These are phyloP conservation scores for Isabelozyma rhagii DNA, from an alignment of 805 yeast species.

Conservation along the genomic window DNA sequence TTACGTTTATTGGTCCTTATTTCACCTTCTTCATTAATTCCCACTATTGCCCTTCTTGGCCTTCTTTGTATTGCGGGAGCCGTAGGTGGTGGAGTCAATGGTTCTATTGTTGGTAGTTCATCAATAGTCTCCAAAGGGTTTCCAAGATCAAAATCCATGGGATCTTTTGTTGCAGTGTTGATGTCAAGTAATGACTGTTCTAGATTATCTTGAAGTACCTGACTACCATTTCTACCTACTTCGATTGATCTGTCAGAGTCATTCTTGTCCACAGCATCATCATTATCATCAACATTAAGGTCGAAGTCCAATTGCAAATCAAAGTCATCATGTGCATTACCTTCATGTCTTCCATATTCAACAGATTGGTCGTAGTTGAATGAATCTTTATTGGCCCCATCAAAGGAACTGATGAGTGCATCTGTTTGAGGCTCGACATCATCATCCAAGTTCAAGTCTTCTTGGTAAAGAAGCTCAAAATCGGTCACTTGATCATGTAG, in stretches of 20 bases:
- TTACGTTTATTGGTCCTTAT: slow-evolving; percentile 46
- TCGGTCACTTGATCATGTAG: slow-evolving; percentile 79
- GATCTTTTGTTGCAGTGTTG: slow-evolving; percentile 8
- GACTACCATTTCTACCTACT: slow-evolving; percentile 45
- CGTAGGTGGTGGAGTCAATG: slow-evolving; percentile 21
- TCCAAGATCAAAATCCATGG: slow-evolving; percentile 34
- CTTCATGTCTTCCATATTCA: slow-evolving; percentile 57
- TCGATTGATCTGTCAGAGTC: slow-evolving; percentile 46
- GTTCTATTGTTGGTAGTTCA: slow-evolving; percentile 14
- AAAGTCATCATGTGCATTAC: slow-evolving; percentile 25
- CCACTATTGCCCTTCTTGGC: slow-evolving; percentile 25
- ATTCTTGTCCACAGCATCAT: slow-evolving; percentile 13
- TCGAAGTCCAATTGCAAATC: slow-evolving; percentile 56
- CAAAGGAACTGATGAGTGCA: slow-evolving; percentile 10
- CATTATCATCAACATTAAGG: slow-evolving; percentile 20
- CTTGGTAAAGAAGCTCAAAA: slow-evolving; percentile 67
- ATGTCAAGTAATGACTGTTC: slow-evolving; percentile 22
- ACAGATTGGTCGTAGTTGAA: slow-evolving; percentile 53
- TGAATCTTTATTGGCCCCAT: slow-evolving; percentile 31
- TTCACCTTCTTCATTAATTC: slow-evolving; percentile 39
- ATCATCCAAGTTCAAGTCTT: slow-evolving; percentile 44
- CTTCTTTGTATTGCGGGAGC: slow-evolving; percentile 5
- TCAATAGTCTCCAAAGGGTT: slow-evolving; percentile 40
- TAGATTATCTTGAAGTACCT: slow-evolving; percentile 13
- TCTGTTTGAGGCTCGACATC: slow-evolving; percentile 7